Percentiles rank a stretch among this genome's conserved stretches.
Conservation (phyloP, 1,284 basidiomycete genomes). For the Cutaneotrichosporon cutaneum region DNA sequence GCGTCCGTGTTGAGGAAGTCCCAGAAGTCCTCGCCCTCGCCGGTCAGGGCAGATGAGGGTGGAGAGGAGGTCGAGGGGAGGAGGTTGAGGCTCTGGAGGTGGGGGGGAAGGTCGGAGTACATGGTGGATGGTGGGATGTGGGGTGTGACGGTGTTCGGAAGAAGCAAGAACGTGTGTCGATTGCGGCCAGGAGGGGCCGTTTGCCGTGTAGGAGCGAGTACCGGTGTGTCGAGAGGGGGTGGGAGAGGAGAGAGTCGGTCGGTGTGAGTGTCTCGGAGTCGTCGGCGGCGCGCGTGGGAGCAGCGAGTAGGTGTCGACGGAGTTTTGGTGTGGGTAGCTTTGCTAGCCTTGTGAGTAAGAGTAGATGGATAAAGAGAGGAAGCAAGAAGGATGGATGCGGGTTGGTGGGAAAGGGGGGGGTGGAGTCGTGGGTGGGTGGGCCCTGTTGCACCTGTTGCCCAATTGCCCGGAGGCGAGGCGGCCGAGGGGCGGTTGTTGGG, state of each 20-base stretch:
- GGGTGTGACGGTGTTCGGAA: not conserved
- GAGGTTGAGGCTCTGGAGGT: conserved; percentile 28
- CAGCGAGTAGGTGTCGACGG: not conserved
- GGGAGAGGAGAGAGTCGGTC: conserved; percentile 1
- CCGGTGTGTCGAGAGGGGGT: not conserved
- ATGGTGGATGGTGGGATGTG: conserved; percentile 7
- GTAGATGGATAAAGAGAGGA: conserved; percentile 3
- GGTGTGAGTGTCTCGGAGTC: conserved; percentile 7
- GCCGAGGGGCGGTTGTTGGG: too few relatives aligned
- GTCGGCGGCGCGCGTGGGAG: not conserved
- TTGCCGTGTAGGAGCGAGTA: not conserved
- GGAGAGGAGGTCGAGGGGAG: conserved; percentile 36
- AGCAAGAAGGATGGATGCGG: not conserved
- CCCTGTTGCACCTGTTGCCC: too few relatives aligned
- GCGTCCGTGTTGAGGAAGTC: conserved; percentile 48
- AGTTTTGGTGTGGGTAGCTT: not conserved
- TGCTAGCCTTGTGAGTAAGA: not conserved
- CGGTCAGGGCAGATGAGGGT: conserved; percentile 32
- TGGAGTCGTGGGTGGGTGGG: not conserved
- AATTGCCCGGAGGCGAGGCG: too few relatives aligned
- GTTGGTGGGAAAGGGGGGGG: not conserved
- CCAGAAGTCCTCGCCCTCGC: conserved; percentile 49
- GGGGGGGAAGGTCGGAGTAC: conserved; percentile 25
- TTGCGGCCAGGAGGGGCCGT: not conserved
- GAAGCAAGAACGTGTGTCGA: conserved; percentile 5